phyloP scores from a whole-genome alignment of 805 yeast genomes.

The Cyberlindnera sargentensis region DNA sequence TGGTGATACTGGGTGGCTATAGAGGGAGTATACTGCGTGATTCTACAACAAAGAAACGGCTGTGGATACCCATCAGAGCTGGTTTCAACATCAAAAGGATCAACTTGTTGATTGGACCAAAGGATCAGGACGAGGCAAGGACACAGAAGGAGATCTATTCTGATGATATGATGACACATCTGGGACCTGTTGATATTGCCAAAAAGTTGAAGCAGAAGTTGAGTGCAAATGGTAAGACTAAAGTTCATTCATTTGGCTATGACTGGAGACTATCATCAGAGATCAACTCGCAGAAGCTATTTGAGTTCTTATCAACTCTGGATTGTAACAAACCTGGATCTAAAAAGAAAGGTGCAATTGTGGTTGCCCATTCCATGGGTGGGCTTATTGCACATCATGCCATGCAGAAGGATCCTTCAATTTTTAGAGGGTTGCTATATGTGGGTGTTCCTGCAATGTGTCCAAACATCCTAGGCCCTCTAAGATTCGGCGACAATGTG shows the following conservation, averaged over 20 bases:
- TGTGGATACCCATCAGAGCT: constrained; percentile 86
- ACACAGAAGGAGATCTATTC: constrained; percentile 52
- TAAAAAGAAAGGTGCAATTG: constrained; percentile 56
- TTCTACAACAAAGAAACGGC: constrained; percentile 49
- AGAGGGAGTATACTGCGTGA: constrained; percentile 77
- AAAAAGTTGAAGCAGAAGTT: constrained; percentile 51
- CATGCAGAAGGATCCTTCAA: constrained; percentile 55
- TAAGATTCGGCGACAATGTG: constrained; percentile 76
- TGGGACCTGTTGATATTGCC: constrained; percentile 84
- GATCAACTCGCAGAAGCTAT: constrained; percentile 44
- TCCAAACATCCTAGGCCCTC: constrained; percentile 79
- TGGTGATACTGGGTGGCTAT: constrained; percentile 81
- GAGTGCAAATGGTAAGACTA: constrained; percentile 45
- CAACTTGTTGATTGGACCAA: constrained; percentile 67
- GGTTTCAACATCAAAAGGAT: constrained; percentile 70
- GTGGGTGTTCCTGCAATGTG: constrained; percentile 84
- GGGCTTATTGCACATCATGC: constrained; percentile 81
- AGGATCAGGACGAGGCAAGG: constrained; percentile 55
- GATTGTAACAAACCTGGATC: constrained; percentile 32
- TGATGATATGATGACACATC: constrained; percentile 69
- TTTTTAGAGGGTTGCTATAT: constrained; percentile 70
- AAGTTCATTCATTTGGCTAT: constrained; percentile 74
- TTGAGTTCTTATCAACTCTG: constrained; percentile 38
- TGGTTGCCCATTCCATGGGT: constrained; percentile 93
- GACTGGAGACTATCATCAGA: constrained; percentile 85